Percentiles rank a stretch among this genome's conserved stretches.
phyloP scores from a whole-genome alignment of 441 rosid genomes.

The Populus trichocarpa region DNA sequence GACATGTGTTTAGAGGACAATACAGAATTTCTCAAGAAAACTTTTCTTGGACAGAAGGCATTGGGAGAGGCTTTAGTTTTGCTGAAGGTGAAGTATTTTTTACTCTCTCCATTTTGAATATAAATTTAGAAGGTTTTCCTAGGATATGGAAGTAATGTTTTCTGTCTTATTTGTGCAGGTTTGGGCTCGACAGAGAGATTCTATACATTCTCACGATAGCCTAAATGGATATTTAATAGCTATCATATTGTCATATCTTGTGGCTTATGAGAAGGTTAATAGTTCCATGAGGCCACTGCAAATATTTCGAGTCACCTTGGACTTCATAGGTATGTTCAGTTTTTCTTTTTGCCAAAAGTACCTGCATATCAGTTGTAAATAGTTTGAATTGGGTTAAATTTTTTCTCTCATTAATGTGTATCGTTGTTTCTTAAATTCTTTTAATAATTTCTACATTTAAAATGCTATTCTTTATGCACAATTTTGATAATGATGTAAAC shows the following conservation, averaged over 20 bases:
- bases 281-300: slow-evolving; percentile 66
- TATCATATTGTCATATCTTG: slow-evolving; percentile 66
- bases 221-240: slow-evolving; percentile 77
- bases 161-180: slow-evolving; percentile 41
- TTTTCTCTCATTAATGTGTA: not conserved
- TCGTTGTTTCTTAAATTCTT: not conserved
- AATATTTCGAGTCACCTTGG: slow-evolving; percentile 68
- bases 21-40: slow-evolving; percentile 55
- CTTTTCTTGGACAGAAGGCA: slow-evolving; percentile 58
- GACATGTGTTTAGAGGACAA: slow-evolving; percentile 74
- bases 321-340: slow-evolving; percentile 63
- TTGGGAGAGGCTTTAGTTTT: slow-evolving; percentile 66
- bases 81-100: slow-evolving; percentile 51
- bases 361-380: not conserved
- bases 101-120: slow-evolving; percentile 6
- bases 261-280: slow-evolving; percentile 49
- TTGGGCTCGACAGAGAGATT: slow-evolving; percentile 89
- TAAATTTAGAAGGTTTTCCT: not conserved
- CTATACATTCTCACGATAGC: slow-evolving; percentile 70
- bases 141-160: not conserved
- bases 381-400: not conserved
- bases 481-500: not conserved
- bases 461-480: not conserved
- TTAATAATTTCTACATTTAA: not conserved
- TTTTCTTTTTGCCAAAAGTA: not conserved